Conservation (phyloP, 805 yeast species). For the Metschnikowia continentalis region DNA sequence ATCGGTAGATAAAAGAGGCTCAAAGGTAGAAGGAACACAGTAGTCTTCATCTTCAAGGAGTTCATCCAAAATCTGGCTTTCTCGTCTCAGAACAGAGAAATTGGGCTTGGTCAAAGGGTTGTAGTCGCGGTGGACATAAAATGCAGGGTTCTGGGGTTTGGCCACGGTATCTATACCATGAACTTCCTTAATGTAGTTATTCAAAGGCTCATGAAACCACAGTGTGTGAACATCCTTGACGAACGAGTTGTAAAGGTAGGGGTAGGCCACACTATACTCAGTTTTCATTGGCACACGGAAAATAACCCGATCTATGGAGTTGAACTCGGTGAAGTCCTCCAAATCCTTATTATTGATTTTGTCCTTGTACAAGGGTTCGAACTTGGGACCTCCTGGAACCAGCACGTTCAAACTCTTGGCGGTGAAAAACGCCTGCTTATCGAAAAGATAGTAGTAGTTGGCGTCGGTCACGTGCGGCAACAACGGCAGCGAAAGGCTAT, state of each 20-base stretch:
- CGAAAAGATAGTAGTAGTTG: conserved; percentile 68
- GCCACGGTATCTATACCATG: conserved; percentile 22
- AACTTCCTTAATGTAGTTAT: conserved; percentile 43
- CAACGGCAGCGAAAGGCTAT: conserved; percentile 68
- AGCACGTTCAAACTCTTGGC: conserved; percentile 87
- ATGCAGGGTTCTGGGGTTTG: conserved; percentile 39
- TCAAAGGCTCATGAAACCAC: conserved; percentile 61
- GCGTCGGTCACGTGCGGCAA: conserved; percentile 53
- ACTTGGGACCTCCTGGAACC: conserved; percentile 94
- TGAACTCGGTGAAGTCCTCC: conserved; percentile 87
- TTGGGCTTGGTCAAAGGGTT: conserved; percentile 48
- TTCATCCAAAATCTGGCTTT: conserved; percentile 23
- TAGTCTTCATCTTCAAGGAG: conserved; percentile 25
- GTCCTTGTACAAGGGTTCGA: conserved; percentile 78
- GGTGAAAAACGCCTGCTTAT: conserved; percentile 75
- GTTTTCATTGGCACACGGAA: conserved; percentile 73
- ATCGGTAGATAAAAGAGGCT: conserved; percentile 45
- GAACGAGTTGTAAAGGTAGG: conserved; percentile 75
- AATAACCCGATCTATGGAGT: conserved; percentile 81
- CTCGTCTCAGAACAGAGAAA: conserved; percentile 20
- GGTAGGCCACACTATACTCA: conserved; percentile 84
- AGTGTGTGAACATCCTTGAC: conserved; percentile 61
- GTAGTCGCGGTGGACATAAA: conserved; percentile 48
- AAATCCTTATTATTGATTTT: conserved; percentile 50
- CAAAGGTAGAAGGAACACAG: conserved; percentile 40